phyloP scores from a whole-genome alignment of 306 rosid species.

The Lathyrus sativus region DNA sequence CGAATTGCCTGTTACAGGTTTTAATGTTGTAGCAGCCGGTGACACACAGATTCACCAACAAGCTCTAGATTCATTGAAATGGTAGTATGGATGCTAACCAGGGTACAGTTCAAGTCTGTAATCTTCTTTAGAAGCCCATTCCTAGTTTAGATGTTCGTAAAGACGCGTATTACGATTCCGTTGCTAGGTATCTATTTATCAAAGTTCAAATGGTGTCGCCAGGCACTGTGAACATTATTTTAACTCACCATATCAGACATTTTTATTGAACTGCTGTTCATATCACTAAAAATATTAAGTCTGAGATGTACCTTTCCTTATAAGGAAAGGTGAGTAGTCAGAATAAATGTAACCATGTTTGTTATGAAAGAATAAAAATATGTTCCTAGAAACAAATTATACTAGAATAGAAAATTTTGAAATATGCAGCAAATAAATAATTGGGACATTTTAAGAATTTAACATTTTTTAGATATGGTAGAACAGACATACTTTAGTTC shows the following conservation, averaged over 20 bases:
- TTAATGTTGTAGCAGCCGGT: constrained; percentile 87
- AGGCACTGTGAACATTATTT: neutral
- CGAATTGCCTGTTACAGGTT: constrained; percentile 54
- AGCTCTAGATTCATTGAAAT: constrained; percentile 67
- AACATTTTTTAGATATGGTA: no score
- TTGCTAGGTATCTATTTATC: constrained; percentile 17
- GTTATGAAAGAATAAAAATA: neutral
- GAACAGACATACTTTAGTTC: no score
- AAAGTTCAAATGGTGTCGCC: constrained; percentile 21
- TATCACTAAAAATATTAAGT: neutral
- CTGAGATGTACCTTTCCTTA: neutral
- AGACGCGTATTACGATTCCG: constrained; percentile 6
- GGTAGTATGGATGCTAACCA: constrained; percentile 47
- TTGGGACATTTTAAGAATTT: no score
- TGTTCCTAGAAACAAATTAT: neutral
- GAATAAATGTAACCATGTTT: no score
- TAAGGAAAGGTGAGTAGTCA: neutral
- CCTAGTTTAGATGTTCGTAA: constrained; percentile 18
- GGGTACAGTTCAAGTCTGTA: neutral
- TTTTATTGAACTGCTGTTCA: neutral
- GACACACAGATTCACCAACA: constrained; percentile 75
- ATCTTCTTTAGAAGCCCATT: constrained; percentile 7
- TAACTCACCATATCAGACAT: no score
- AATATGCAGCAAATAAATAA: no score
- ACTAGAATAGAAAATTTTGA: no score